phyloP scores from a whole-genome alignment of 2,329 filamentous ascomycete species.

The Phyllosticta citrichinensis region DNA sequence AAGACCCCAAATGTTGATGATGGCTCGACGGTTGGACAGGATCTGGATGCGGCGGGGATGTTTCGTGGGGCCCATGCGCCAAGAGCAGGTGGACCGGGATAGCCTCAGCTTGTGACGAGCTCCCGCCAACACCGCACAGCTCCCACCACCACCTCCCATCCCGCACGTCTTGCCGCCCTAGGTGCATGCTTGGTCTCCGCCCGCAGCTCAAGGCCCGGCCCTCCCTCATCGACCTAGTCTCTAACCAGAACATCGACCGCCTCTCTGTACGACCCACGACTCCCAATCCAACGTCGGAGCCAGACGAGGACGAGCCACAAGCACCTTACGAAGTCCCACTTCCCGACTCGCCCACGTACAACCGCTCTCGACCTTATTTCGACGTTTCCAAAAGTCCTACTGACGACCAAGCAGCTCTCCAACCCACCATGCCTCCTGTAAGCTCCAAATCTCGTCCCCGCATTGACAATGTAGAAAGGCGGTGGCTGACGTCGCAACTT shows the following conservation, averaged over 20 bases:
- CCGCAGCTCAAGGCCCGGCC: conserved; percentile 50
- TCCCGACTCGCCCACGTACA: conserved; percentile 17
- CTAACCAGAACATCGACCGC: conserved; percentile 38
- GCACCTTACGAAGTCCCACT: conserved; percentile 18
- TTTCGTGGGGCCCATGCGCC: conserved; percentile 3
- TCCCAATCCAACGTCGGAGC: conserved; percentile 6
- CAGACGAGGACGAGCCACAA: conserved; percentile 9
- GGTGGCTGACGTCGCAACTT: conserved; percentile 9
- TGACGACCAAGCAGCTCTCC: neutral
- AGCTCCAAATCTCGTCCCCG: neutral
- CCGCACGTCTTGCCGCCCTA: neutral
- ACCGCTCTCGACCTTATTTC: conserved; percentile 14
- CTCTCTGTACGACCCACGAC: conserved; percentile 26
- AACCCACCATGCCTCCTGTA: conserved; percentile 25
- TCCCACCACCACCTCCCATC: conserved; percentile 7
- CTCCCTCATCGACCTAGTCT: conserved; percentile 53
- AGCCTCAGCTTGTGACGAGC: conserved; percentile 9
- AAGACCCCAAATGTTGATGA: neutral
- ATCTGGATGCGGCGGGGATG: conserved; percentile 1
- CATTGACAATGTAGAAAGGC: neutral
- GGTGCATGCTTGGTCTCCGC: conserved; percentile 47
- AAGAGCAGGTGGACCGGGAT: conserved; percentile 7
- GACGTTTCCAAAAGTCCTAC: neutral
- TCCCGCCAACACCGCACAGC: neutral
- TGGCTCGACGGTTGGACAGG: neutral